A percentile compares a stretch with the other conserved stretches of the same genome.
Conservation (phyloP, 306 rosid species). For the Cucurbita maxima region DNA sequence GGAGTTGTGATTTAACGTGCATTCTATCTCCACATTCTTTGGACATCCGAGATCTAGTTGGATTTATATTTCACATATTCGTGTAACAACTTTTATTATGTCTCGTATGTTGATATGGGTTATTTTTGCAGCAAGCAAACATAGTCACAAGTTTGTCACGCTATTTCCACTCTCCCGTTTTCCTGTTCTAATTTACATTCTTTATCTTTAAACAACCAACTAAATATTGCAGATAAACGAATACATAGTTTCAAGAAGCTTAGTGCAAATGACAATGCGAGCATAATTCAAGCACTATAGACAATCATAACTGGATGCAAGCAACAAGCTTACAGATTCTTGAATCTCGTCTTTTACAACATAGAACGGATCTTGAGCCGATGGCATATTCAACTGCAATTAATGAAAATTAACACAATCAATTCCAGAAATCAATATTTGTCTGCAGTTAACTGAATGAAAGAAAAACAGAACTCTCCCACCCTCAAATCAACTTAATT, state of each 20-base stretch:
- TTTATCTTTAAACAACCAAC: neutral
- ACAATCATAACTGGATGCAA: neutral
- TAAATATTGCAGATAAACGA: neutral
- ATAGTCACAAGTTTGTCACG: neutral
- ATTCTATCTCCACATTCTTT: neutral
- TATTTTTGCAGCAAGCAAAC: neutral
- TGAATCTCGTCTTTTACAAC: conserved; percentile 97
- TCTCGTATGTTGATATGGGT: neutral
- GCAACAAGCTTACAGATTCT: conserved; percentile 59
- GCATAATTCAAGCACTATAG: neutral
- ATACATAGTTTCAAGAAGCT: neutral
- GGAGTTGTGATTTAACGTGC: neutral
- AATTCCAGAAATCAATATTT: neutral
- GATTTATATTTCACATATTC: neutral
- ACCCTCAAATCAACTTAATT: neutral
- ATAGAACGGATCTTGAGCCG: conserved; percentile 94
- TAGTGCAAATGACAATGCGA: neutral
- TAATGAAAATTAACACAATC: neutral
- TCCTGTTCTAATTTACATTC: neutral
- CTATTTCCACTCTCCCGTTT: neutral
- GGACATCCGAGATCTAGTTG: neutral
- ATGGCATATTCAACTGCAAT: conserved; percentile 47
- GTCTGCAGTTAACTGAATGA: neutral
- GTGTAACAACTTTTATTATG: neutral
- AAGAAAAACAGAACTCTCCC: neutral